These are phyloP conservation scores for Moringa oleifera DNA, from an alignment of 345 rosid genomes.

Conservation along the genomic window DNA sequence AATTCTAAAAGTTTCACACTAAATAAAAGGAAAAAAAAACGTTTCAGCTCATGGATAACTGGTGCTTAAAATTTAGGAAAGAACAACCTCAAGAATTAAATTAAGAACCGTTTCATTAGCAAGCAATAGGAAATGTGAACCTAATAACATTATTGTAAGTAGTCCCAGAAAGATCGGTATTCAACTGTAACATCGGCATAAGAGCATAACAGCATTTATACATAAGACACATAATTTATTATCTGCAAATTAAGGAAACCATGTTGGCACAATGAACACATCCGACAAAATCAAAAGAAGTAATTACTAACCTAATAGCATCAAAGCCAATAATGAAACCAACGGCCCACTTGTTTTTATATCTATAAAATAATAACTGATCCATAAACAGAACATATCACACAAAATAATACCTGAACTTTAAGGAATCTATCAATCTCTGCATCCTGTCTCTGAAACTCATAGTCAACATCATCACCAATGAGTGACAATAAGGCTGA, in stretches of 20 bases:
- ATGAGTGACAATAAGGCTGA: constrained; percentile 56
- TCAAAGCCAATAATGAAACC: constrained; percentile 2
- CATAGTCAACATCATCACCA: constrained; percentile 60
- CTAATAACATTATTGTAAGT: not conserved
- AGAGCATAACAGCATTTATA: not conserved
- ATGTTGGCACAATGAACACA: not conserved
- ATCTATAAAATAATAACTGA: not conserved
- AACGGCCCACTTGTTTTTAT: not conserved
- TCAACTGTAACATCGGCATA: not conserved
- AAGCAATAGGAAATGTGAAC: not conserved
- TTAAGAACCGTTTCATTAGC: too few species aligned
- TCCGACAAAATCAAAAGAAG: not conserved
- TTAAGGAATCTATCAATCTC: constrained; percentile 75
- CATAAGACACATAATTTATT: not conserved
- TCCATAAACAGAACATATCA: constrained; percentile 2
- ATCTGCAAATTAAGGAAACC: not conserved
- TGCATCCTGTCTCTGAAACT: constrained; percentile 57
- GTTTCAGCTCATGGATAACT: too few species aligned
- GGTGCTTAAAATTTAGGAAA: too few species aligned
- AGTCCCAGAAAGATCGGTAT: not conserved
- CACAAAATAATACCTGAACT: constrained; percentile 46
- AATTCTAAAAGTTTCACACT: too few species aligned
- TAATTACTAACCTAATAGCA: not conserved
- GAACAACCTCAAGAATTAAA: too few species aligned
- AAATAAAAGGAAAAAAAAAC: too few species aligned